Evolutionary conservation across 2,329 filamentous ascomycete species (phyloP), one percentile per base, ranked within the genome.

Genomic region (Cladosporium oxysporum): DNA sequence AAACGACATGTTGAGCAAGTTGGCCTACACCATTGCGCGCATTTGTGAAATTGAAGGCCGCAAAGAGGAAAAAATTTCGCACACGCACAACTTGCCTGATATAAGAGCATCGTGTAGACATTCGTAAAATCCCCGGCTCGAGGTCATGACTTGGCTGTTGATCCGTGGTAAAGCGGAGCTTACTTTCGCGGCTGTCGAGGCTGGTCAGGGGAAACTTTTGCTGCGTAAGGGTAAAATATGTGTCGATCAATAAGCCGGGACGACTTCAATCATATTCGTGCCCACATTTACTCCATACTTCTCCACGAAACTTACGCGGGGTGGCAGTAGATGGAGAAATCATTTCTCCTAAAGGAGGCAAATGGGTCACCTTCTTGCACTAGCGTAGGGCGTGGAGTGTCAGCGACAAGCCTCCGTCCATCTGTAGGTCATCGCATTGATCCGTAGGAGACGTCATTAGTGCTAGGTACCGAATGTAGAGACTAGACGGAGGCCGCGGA

Each of bases 161-260:
- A 31, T 55, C 14, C 28, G 14, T 33, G 28, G 16, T 55, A 21
- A n/a, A 55, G 26, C 14, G 29, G 28, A 26, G 55, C 55, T 37
- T 58, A 58, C 33, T 21, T 41, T 16, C 41, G 8, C 5, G 18
- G 12, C 14, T 12, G 33, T 41, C 33, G 18, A 58, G 21, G 55
- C 55, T 58, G n/a, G 29, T 16, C 23, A 58, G 55, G 55, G 53
- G 52, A 55, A 41, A 58, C 33, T 58, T 58, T 58, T 58, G 33
- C 33, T 58, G 11, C 31, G 55, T 41, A 58, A 58, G 55, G 55
- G 55, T 21, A 35, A 58, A 18, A 41, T n/a, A 23, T 14, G 14
- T 58, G 55, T 33, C 31, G 55, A 58, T 58, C 55, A 7, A 21
- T 41, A 26, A 41, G 33, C 33, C 31, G 26, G 21, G 14, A 58